These are phyloP conservation scores for Piper betle DNA, from an alignment of 164 flowering plant genomes.

Conservation along the genomic window DNA sequence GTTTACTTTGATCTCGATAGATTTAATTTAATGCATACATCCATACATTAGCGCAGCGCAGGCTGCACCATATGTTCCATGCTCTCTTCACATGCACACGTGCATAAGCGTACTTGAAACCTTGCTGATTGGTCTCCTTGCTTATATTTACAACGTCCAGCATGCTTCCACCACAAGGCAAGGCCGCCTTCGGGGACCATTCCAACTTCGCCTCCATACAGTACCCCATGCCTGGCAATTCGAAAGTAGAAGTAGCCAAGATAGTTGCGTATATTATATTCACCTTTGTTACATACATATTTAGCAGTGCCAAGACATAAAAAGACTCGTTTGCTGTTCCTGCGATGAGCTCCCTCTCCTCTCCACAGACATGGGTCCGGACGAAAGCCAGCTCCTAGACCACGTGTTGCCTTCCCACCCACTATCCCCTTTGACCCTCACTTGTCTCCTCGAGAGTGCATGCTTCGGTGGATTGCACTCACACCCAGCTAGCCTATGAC, in stretches of 20 bases:
- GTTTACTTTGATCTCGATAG: too few species aligned
- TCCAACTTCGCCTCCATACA: slow-evolving; percentile 3
- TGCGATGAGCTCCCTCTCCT: neutral
- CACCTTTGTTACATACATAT: neutral
- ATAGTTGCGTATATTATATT: neutral
- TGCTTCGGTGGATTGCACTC: neutral
- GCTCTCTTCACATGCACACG: slow-evolving; percentile 22
- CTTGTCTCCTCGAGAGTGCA: neutral
- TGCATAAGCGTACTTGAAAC: slow-evolving; percentile 16
- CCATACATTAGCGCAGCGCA: neutral
- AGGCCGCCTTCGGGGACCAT: neutral
- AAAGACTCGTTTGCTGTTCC: neutral
- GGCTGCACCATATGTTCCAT: neutral
- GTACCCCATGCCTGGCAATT: neutral
- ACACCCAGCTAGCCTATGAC: too few species aligned
- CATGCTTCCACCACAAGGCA: neutral
- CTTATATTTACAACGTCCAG: neutral
- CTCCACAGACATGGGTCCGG: neutral
- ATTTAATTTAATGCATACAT: neutral
- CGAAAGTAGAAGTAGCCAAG: neutral
- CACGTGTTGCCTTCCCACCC: neutral
- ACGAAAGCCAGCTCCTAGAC: neutral
- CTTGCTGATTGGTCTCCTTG: neutral
- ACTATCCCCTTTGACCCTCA: neutral
- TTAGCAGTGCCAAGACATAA: neutral